Evolutionary conservation across 73 alveolate species (phyloP), one percentile per base, ranked within the genome.

Genomic region (Paramecium tetraurelia): DNA sequence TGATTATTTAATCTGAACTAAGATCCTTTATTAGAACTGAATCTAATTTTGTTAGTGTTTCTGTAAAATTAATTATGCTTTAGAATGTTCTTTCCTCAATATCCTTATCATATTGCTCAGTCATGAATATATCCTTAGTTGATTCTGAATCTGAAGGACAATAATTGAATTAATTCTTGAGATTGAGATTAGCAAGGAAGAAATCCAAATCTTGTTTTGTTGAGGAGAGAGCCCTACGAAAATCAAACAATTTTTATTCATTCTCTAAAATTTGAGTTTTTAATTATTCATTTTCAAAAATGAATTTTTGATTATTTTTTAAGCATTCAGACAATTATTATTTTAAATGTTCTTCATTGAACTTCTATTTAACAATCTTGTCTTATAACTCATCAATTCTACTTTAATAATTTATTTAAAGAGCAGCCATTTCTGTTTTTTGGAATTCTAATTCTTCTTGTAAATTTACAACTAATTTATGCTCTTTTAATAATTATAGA

Each of bases 71-170:
- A 24, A 80, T 9, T 43, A 80, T 41, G 27, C 90, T 80, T 44
- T 80, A 21, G 27, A 44, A 80, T 21, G 90, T 80, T 80, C 90
- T 80, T 14, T 80, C 90, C 46, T 80, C 90, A 20, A 80, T 35
- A 16, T 80, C 90, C 14, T 80, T 80, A 44, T 80, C 90, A 80
- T 80, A 80, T 27, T 80, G 21, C 43, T 80, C 90, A 8, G 44
- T 22, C 75, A 46, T 80, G 33, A 80, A 80, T 5, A 80, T 80
- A 11, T 80, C 90, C 18, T 48, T 80, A 3, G 75, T 80, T 20
- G 90, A 80, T 80, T 80, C 90, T 21, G 90, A 40, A 80, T 80
- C 90, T 7, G 71, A 43, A 40, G 57, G 29, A 46, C 84, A 63
- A 27, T 63, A 31, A 33, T 63, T 63, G 9, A 5, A 80, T 80